phyloP scores from a whole-genome alignment of 2,329 filamentous ascomycete genomes.

The Colletotrichum destructivum region DNA sequence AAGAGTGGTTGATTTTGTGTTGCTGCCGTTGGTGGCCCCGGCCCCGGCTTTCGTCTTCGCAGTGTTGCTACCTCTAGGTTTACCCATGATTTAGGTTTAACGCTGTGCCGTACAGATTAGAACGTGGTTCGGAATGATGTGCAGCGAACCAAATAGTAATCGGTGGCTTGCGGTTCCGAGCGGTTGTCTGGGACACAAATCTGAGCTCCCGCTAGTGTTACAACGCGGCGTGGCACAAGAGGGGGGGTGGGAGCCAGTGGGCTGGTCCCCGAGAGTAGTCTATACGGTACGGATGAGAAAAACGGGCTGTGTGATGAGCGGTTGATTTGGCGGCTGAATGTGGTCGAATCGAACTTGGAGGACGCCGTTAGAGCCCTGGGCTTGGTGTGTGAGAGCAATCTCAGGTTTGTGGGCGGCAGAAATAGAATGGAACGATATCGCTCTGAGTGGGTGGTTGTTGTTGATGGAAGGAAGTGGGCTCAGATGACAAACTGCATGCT shows the following conservation, averaged over 20 bases:
- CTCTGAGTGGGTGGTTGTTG: conserved; percentile 4
- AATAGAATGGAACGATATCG: background rate
- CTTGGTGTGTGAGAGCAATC: conserved; percentile 11
- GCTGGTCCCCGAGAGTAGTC: conserved; percentile 2
- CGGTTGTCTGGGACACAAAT: conserved; percentile 31
- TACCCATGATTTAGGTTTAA: conserved; percentile 47
- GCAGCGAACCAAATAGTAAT: conserved; percentile 28
- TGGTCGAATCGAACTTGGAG: background rate
- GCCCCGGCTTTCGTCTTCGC: conserved; percentile 35
- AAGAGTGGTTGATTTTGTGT: conserved; percentile 28
- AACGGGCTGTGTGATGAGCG: background rate
- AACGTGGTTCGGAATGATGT: conserved; percentile 33
- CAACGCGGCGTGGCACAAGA: conserved; percentile 18
- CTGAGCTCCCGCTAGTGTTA: conserved; percentile 32
- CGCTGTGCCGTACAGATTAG: conserved; percentile 28
- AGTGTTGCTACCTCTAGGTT: conserved; percentile 40
- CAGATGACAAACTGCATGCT: background rate
- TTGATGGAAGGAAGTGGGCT: conserved; percentile 3
- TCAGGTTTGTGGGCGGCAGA: conserved; percentile 11
- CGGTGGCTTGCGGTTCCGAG: conserved; percentile 32
- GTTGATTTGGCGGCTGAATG: conserved; percentile 15
- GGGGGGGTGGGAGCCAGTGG: conserved; percentile 18
- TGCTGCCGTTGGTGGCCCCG: conserved; percentile 9
- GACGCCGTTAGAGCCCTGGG: conserved; percentile 23
- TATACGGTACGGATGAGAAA: background rate